Evolutionary conservation across 2,329 filamentous ascomycete species (phyloP).

Genomic region (Bipolaris oryzae): DNA sequence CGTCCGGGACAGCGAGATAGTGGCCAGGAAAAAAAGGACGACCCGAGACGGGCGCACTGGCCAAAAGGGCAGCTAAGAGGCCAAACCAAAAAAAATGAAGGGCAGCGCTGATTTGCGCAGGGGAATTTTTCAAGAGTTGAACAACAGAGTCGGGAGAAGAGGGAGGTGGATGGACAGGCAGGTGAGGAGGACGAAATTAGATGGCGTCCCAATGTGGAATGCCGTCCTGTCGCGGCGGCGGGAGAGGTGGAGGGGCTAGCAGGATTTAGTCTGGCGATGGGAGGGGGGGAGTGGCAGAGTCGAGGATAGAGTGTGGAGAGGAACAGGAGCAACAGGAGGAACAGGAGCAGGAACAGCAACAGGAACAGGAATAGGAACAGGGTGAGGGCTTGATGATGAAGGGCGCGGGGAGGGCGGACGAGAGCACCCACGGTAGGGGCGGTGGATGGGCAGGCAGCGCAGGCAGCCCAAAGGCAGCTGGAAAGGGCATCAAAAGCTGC

Average conservation of each 20-base stretch:
- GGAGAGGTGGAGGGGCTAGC: slow-evolving; percentile 30
- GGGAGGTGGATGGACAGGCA: slow-evolving; percentile 5
- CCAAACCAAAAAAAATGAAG: slow-evolving; percentile 16
- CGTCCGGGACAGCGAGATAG: slow-evolving; percentile 27
- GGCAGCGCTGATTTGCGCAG: slow-evolving; percentile 22
- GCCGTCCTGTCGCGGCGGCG: slow-evolving; percentile 25
- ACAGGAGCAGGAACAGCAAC: neutral
- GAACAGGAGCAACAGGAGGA: neutral
- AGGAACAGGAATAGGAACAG: neutral
- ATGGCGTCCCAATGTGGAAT: slow-evolving; percentile 29
- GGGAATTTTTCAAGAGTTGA: slow-evolving; percentile 13
- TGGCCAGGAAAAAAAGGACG: slow-evolving; percentile 28
- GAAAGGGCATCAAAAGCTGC: slow-evolving; percentile 14
- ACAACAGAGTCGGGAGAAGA: slow-evolving; percentile 14
- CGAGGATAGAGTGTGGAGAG: neutral
- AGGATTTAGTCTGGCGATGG: slow-evolving; percentile 2
- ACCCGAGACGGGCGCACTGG: slow-evolving; percentile 30
- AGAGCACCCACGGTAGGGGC: neutral
- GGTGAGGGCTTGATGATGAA: slow-evolving; percentile 2
- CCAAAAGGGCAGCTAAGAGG: slow-evolving; percentile 26
- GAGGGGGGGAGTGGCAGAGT: neutral
- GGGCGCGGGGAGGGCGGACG: slow-evolving; percentile 3
- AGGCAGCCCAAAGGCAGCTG: slow-evolving; percentile 22
- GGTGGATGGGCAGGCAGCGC: slow-evolving; percentile 3
- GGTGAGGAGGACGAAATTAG: slow-evolving; percentile 36